These are phyloP conservation scores for Paramecium bursaria DNA, from an alignment of 73 alveolate genomes.

Conservation along the genomic window DNA sequence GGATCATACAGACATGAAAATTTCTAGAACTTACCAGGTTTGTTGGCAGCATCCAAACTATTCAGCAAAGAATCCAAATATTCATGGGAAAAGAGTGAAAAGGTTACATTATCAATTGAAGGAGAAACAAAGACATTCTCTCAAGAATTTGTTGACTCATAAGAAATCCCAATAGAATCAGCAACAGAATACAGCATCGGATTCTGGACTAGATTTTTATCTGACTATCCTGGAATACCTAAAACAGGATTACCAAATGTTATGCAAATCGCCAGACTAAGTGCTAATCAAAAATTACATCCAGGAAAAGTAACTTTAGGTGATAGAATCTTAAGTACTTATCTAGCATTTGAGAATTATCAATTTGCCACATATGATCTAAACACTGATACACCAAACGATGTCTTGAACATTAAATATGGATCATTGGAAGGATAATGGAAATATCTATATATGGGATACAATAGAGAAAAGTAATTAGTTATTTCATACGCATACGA, in stretches of 20 bases:
- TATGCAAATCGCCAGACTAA: slow-evolving; percentile 38
- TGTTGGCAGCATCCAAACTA: slow-evolving; percentile 2
- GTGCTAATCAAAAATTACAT: slow-evolving; percentile 2
- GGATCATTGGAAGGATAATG: slow-evolving; percentile 40
- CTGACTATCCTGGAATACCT: slow-evolving; percentile 36
- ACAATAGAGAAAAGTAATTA: not conserved
- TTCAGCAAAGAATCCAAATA: not conserved
- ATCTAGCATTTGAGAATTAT: slow-evolving; percentile 5
- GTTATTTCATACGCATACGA: slow-evolving; percentile 9
- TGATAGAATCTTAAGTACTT: slow-evolving; percentile 40
- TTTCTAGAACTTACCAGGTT: slow-evolving; percentile 10
- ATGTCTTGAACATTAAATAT: not conserved
- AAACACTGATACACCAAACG: slow-evolving; percentile 45
- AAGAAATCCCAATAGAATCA: slow-evolving; percentile 33
- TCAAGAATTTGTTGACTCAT: not conserved
- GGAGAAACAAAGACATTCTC: slow-evolving; percentile 21
- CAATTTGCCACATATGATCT: slow-evolving; percentile 51
- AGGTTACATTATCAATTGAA: not conserved
- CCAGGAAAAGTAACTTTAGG: slow-evolving; percentile 39
- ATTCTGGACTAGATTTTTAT: slow-evolving; percentile 34
- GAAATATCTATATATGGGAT: slow-evolving; percentile 46
- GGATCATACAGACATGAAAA: slow-evolving; percentile 36
- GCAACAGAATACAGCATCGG: slow-evolving; percentile 26
- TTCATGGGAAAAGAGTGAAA: slow-evolving; percentile 37
- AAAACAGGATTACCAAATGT: slow-evolving; percentile 28